These are phyloP conservation scores for Cymbopogon flexuosus DNA, from an alignment of 202 grass and related monocot species.

Conservation along the genomic window DNA sequence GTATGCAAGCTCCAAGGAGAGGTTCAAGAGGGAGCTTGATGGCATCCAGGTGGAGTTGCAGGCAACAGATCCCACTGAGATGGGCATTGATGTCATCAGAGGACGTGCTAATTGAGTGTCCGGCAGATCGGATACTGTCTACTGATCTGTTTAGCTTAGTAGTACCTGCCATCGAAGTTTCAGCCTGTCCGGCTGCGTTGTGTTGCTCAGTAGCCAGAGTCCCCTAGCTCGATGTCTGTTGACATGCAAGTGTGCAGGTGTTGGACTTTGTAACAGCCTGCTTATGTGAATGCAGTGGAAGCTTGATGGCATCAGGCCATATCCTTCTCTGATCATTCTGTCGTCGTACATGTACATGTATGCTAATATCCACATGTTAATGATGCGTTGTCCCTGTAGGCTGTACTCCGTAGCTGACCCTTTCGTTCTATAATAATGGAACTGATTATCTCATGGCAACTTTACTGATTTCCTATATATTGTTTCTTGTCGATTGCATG, in stretches of 20 bases:
- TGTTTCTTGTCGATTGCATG: not conserved
- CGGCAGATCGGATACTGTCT: not conserved
- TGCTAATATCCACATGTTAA: not conserved
- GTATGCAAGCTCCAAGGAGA: conserved; percentile 48
- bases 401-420: no score
- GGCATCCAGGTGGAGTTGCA: conserved; percentile 55
- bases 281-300: not conserved
- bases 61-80: conserved; percentile 45
- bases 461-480: not conserved
- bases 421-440: not conserved
- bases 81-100: conserved; percentile 51
- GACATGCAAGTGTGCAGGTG: not conserved
- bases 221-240: not conserved
- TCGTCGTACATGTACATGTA: not conserved
- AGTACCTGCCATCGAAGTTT: not conserved
- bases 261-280: not conserved
- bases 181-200: not conserved
- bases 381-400: not conserved
- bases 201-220: not conserved
- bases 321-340: not conserved
- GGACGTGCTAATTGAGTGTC: conserved; percentile 32
- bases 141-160: not conserved
- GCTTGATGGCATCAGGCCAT: not conserved
- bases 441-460: not conserved
- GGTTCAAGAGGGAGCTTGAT: conserved; percentile 52